Conservation (phyloP, 306 rosid species). For the Lathyrus oleraceus region DNA sequence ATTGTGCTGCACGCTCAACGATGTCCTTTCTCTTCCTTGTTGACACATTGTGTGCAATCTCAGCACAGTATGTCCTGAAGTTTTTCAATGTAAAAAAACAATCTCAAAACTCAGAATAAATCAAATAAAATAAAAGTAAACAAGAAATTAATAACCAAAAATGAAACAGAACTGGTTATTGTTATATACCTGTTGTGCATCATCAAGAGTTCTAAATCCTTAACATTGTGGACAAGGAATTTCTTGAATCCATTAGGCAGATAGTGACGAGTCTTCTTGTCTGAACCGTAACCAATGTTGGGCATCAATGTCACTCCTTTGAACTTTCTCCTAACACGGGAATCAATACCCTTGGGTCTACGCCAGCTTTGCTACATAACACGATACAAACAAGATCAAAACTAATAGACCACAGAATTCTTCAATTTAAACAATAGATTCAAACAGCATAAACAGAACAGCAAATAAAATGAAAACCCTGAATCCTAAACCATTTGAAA, state of each 20-base stretch:
- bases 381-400: neutral
- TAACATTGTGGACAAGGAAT: constrained; percentile 33
- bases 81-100: constrained; percentile 1
- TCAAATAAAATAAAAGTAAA: neutral
- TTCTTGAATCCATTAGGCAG: constrained; percentile 54
- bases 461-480: neutral
- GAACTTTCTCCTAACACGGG: constrained; percentile 75
- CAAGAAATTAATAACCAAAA: neutral
- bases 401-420: neutral
- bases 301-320: constrained; percentile 74
- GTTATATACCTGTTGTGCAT: constrained; percentile 71
- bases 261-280: constrained; percentile 74
- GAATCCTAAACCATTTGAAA: too few relatives aligned
- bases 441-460: neutral
- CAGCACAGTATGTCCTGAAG: constrained; percentile 71
- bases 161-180: neutral
- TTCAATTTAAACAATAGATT: neutral
- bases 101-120: neutral
- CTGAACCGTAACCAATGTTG: constrained; percentile 69
- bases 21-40: constrained; percentile 69
- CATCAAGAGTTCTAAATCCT: constrained; percentile 70
- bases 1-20: constrained; percentile 74
- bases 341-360: constrained; percentile 85
- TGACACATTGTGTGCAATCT: constrained; percentile 68
- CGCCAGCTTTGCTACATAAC: constrained; percentile 61